phyloP scores from a whole-genome alignment of 768 basidiomycete genomes.

The Roridomyces roridus region DNA sequence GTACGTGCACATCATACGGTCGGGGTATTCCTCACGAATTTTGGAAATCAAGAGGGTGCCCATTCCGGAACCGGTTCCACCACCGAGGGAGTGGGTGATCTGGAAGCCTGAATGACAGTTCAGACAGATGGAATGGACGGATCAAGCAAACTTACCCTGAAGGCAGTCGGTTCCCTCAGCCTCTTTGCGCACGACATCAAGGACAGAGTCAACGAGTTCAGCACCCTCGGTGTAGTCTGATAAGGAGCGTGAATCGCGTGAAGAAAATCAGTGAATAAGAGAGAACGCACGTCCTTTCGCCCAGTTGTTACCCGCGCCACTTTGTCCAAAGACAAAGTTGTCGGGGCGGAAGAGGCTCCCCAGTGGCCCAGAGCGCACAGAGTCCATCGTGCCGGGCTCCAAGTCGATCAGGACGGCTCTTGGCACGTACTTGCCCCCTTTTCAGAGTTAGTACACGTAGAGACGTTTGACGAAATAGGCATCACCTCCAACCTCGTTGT shows the following conservation, averaged over 20 bases:
- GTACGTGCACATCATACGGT: constrained; percentile 99
- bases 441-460: no score
- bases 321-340: constrained; percentile 98
- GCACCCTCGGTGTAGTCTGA: constrained; percentile 93
- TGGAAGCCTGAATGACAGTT: constrained; percentile 78
- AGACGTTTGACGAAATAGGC: no score
- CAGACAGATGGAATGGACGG: constrained; percentile 6
- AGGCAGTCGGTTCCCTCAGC: constrained; percentile 97
- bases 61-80: constrained; percentile 99
- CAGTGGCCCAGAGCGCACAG: constrained; percentile 88
- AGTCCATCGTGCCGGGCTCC: constrained; percentile 97
- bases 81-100: constrained; percentile 97
- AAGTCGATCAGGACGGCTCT: constrained; percentile 97
- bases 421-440: constrained; percentile 99
- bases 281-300: constrained; percentile 88
- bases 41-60: constrained; percentile 99
- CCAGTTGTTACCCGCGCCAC: constrained; percentile 99
- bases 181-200: constrained; percentile 99
- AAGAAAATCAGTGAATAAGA: constrained; percentile 1
- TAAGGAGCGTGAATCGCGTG: constrained; percentile 9
- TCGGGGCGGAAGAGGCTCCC: constrained; percentile 95
- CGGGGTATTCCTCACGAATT: constrained; percentile 98
- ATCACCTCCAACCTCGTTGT: constrained; percentile 92
- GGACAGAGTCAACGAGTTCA: constrained; percentile 96
- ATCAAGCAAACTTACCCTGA: constrained; percentile 70